These are phyloP conservation scores for Trametes sp. DNA, from an alignment of 1,284 basidiomycete species.

Conservation along the genomic window DNA sequence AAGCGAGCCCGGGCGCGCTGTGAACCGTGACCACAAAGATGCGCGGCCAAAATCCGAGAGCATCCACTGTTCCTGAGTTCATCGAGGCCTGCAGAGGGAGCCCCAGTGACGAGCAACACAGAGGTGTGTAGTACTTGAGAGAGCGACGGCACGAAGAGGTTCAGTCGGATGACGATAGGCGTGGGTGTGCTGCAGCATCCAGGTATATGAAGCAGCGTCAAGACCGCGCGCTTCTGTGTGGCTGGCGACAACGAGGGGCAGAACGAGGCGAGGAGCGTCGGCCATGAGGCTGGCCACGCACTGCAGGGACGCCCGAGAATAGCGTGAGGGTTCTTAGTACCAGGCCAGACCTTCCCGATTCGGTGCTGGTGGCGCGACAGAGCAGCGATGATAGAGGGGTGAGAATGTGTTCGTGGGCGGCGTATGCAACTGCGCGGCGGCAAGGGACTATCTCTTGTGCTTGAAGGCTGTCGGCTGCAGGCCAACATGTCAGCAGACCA, in stretches of 20 bases:
- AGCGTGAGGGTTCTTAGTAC: conserved; percentile 21
- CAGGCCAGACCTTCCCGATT: conserved; percentile 18
- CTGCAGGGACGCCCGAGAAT: conserved; percentile 18
- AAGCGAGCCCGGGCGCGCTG: background rate
- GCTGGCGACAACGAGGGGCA: conserved; percentile 24
- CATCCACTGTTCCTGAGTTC: background rate
- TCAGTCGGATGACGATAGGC: background rate
- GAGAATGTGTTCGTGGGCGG: background rate
- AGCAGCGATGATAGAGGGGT: conserved; percentile 17
- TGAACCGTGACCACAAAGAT: background rate
- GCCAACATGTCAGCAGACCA: background rate
- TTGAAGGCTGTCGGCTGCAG: background rate
- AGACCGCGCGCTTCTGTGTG: conserved; percentile 20
- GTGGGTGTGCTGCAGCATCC: conserved; percentile 9
- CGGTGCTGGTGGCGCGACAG: conserved; percentile 14
- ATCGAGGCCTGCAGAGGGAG: background rate
- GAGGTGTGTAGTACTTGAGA: too few species aligned
- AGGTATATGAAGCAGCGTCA: conserved; percentile 28
- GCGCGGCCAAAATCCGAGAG: background rate
- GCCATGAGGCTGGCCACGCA: conserved; percentile 29
- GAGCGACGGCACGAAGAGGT: background rate
- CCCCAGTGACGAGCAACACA: too few species aligned
- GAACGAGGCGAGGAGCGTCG: conserved; percentile 20
- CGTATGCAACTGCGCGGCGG: background rate
- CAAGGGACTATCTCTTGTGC: background rate